phyloP scores from a whole-genome alignment of 139 green algal genomes.

The Pleodorina starrii region DNA sequence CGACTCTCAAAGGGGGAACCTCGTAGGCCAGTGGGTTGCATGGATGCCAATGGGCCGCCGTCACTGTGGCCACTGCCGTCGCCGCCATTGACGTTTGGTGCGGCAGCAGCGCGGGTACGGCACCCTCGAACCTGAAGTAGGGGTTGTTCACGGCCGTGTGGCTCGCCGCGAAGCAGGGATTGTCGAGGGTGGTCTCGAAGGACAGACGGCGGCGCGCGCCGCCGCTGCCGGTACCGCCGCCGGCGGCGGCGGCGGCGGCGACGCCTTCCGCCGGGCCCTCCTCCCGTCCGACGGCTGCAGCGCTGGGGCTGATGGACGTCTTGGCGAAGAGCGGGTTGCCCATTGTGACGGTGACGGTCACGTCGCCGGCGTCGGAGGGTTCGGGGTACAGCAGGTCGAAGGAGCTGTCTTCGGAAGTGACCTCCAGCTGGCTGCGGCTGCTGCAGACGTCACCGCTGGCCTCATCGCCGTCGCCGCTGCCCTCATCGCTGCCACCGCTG shows the following conservation, averaged over 20 bases:
- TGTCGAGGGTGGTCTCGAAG: not conserved
- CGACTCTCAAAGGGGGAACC: too few relatives aligned
- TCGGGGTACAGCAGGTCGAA: too few relatives aligned
- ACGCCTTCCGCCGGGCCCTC: not conserved
- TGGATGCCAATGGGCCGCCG: not conserved
- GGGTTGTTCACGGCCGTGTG: not conserved
- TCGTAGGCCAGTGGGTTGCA: not conserved
- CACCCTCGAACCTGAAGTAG: not conserved
- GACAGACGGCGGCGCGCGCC: not conserved
- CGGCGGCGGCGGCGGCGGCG: not conserved
- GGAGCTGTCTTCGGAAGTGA: not conserved
- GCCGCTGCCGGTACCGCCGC: not conserved
- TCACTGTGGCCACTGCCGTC: not conserved
- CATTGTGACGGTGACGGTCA: not conserved
- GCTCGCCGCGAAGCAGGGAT: not conserved
- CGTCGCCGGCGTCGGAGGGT: not conserved
- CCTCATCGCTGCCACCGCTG: not conserved
- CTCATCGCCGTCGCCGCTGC: not conserved
- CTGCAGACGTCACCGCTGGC: not conserved
- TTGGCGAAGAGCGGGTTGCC: slow-evolving; percentile 11
- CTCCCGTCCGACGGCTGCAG: not conserved
- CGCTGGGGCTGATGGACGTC: not conserved
- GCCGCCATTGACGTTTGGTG: not conserved
- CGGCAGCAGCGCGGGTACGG: not conserved
- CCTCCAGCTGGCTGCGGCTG: not conserved